Evolutionary conservation across 2,329 filamentous ascomycete genomes (phyloP), one percentile per base, ranked within the genome.

Genomic region (Pseudogymnoascus sp.): DNA sequence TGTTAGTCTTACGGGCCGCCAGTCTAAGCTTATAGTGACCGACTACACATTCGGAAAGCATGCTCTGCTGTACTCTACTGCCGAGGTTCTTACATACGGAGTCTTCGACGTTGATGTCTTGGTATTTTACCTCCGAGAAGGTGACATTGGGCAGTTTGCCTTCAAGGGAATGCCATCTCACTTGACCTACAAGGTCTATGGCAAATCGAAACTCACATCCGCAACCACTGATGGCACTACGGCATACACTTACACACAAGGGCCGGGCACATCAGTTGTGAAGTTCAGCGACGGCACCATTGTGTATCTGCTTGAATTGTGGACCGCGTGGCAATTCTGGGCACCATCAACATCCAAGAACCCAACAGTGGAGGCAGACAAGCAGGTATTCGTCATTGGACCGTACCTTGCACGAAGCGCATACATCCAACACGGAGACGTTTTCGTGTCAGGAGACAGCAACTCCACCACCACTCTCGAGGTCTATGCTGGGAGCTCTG

Each of bases 271-370:
- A 2, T 81, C 79, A 0, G 75, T 77, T 0, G 68, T 85, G 1
- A 72, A 78, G 40, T 80, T 84, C 61, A 79, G 78, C 0, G 79
- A 82, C 60, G 78, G 78, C 0, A 73, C 81, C 2, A 64, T 83
- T 0, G 73, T 81, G 3, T 82, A 83, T 63, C 74, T 86, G 4
- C 75, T 85, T 3, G 82, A 85, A 46, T 76, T 79, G 21, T 70
- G 77, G 10, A 78, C 81, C 0, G 83, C 81, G 1, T 85, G 81
- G 78, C 80, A 78, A 5, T 83, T 85, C 69, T 85, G 81, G 74
- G 82, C 82, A 1, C 78, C 82, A 3, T 68, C 81, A 2, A 79
- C 78, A 7, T 78, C 78, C 0, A 69, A 67, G 0, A 74, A 79
- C 62, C 82, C 82, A 0, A 72, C 74, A 42, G 77, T 82, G 16